Conservation (phyloP, 2,329 filamentous ascomycete species). For the Fusarium virguliforme region DNA sequence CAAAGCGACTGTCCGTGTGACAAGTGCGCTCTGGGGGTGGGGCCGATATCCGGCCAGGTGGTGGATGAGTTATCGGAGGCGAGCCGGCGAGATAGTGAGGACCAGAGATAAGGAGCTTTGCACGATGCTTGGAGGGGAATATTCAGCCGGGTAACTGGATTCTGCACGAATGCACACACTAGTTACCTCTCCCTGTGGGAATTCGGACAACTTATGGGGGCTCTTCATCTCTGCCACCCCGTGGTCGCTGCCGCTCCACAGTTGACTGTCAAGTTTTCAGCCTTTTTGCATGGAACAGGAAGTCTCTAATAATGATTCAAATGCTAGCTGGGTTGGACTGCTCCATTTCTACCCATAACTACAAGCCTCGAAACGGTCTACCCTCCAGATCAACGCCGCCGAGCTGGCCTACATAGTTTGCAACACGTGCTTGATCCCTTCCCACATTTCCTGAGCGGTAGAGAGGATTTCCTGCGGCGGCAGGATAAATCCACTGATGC, state of each 20-base stretch:
- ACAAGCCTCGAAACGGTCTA: not conserved
- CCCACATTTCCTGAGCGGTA: slow-evolving; percentile 45
- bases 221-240: no score
- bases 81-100: not conserved
- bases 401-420: slow-evolving; percentile 13
- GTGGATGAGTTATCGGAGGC: not conserved
- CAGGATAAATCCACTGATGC: slow-evolving; percentile 60
- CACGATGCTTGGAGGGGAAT: no score
- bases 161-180: no score
- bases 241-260: no score
- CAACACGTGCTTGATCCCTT: slow-evolving; percentile 32
- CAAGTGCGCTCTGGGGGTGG: slow-evolving; percentile 25
- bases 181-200: no score
- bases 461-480: slow-evolving; percentile 61
- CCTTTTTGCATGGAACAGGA: not conserved
- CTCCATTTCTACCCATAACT: not conserved
- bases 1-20: slow-evolving; percentile 29
- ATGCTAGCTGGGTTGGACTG: not conserved
- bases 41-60: slow-evolving; percentile 11
- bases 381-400: not conserved
- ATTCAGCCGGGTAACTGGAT: no score
- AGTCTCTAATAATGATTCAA: not conserved
- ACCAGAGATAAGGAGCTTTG: not conserved
- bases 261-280: rapidly evolving
- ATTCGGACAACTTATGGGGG: no score